Base-by-base conservation (phyloP, 768 basidiomycete species). In the Lactarius hatsudake region DNA sequence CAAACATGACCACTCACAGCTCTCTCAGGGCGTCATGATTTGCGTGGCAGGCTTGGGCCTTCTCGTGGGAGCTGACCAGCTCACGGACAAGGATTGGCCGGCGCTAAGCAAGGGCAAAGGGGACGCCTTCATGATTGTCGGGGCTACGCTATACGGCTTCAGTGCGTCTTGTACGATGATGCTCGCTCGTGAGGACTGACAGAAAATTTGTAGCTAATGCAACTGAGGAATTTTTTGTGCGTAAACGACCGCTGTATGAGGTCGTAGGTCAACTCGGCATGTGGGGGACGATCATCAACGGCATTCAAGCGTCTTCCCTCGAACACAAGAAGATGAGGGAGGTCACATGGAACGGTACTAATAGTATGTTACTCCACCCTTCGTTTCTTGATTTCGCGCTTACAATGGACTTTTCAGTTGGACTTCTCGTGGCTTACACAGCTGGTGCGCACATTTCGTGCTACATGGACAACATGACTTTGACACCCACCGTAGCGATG, bases 201-300 rank as follows among this genome's bases (percentile, higher is more conserved):
- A 18, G 7, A 4, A 32, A 30, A 13, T 30, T 30, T 28, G 36
- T 69, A 93, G 92, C 90, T 28, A 94, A 94, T 70, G 91, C 93
- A 34, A 92, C 91, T 0, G 93, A 95, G 75, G 93, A 94, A 74
- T 91, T 90, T 76, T 86, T 94, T 66, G 93, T 95, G 36, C 84
- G 93, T 66, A 85, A 78, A 71, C 81, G 86, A 15, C 93, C 93
- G 6, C 78, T 94, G 48, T 94, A 93, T 72, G 93, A 94, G 79
- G 91, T 94, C 64, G 87, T 94, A 20, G 93, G 93, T 13, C 91
- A 92, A 75, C 77, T 94, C 58, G 93, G 93, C 8, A 86, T 94
- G 84, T 95, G 86, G 83, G 93, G 93, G 34, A 84, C 86, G 63
- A 74, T 94, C 59, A 87, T 94, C 75, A 91, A 88, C 71, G 88